Evolutionary conservation across 495 filamentous ascomycete genomes (phyloP).

Genomic region (Cercophora newfieldiana): DNA sequence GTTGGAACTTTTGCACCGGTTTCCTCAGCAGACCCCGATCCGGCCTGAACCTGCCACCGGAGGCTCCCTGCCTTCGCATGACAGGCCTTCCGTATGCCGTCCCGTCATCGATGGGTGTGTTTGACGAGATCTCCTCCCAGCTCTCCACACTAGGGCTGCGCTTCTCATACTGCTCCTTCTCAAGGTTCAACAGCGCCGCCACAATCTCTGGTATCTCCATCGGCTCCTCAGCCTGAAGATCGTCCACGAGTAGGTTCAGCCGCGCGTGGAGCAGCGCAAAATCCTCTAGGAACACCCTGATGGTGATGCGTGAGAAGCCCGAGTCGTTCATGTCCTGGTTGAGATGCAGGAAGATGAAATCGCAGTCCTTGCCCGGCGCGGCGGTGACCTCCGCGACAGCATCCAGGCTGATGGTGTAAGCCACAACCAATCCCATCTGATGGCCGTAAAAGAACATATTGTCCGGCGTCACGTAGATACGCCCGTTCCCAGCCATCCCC

Average conservation of each 20-base stretch:
- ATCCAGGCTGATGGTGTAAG: conserved; percentile 70
- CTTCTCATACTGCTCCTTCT: conserved; percentile 57
- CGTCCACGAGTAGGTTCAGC: conserved; percentile 79
- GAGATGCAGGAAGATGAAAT: conserved; percentile 88
- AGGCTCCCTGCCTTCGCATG: conserved; percentile 32
- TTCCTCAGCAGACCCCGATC: conserved; percentile 38
- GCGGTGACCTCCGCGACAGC: conserved; percentile 84
- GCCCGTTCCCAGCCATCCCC: conserved; percentile 59
- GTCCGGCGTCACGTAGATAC: conserved; percentile 82
- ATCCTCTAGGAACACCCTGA: conserved; percentile 92
- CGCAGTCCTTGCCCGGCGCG: conserved; percentile 84
- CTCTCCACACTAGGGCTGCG: conserved; percentile 78
- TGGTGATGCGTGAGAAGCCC: conserved; percentile 69
- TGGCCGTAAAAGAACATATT: conserved; percentile 96
- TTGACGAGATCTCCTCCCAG: conserved; percentile 82
- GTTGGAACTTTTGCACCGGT: conserved; percentile 72
- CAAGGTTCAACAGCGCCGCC: conserved; percentile 53
- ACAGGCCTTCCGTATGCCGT: conserved; percentile 45
- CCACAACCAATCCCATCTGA: conserved; percentile 86
- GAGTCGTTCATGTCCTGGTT: conserved; percentile 60
- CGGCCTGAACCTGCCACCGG: conserved; percentile 5
- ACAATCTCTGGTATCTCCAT: conserved; percentile 55
- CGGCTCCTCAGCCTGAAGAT: conserved; percentile 65
- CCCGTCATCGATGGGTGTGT: conserved; percentile 62
- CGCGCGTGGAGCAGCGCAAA: conserved; percentile 77